Evolutionary conservation across 2,329 filamentous ascomycete genomes (phyloP), one percentile per base, ranked within the genome.

Genomic region (Penicillium digitatum): DNA sequence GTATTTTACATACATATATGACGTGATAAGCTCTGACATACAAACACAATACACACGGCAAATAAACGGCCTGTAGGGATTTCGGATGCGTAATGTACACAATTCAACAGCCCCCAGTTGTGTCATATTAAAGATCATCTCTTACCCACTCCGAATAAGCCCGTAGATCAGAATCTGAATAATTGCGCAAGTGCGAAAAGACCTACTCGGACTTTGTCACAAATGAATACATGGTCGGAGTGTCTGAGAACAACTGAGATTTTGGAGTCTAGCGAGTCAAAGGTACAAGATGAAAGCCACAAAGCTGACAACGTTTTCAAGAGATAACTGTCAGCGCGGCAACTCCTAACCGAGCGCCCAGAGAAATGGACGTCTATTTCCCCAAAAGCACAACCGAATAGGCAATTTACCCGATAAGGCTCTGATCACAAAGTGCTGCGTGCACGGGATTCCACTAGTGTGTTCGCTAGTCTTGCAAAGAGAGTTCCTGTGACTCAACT

Each of bases 351-450:
- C 14, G 11, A 24, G 27, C 26, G 27, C 16, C n/a, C 12, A 16
- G 22, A 2, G 6, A 22, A 22, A 24, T 32, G n/a, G 11, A 14
- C n/a, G n/a, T 20, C 7, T 7, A 20, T 29, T 20, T 35, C 22
- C 37, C 26, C 27, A 5, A 20, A 5, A 29, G 9, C 16, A 5
- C 9, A 9, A n/a, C 39, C 7, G n/a, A 35, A 35, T 18, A 51
- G 48, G 39, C 2, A 51, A 51, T 8, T 35, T 8, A 50, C 16
- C 26, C 26, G 11, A 42, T 51, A 47, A 51, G 52, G 47, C 52
- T 54, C 52, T 54, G 52, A 51, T 29, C 52, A 32, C 46, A 8
- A n/a, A 12, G 39, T 43, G 52, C 46, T 50, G 29, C 46, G 46
- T 54, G 52, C 52, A 50, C 39, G 16, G 18, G 20, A 48, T 24